Conservation (phyloP, 768 basidiomycete genomes). For the Tylopilus intermedius region DNA sequence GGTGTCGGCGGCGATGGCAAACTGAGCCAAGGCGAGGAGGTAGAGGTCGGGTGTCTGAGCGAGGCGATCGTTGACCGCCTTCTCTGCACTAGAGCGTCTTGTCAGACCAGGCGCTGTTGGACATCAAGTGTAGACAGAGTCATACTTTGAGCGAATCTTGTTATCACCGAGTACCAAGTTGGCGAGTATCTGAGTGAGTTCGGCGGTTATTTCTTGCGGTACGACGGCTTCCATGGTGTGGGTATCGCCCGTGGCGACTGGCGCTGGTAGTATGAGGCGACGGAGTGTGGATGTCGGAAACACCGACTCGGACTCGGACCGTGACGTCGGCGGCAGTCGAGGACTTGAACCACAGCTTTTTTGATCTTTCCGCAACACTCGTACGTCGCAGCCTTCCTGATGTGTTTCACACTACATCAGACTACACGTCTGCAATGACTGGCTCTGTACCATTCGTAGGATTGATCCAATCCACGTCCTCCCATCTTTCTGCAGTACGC, state of each 20-base stretch:
- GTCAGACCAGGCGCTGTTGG: slow-evolving; percentile 5
- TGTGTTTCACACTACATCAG: no score
- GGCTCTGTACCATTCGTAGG: neutral
- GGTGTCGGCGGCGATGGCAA: slow-evolving; percentile 70
- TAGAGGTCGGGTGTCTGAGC: slow-evolving; percentile 76
- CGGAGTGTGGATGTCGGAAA: neutral
- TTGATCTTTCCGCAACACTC: neutral
- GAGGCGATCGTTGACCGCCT: slow-evolving; percentile 75
- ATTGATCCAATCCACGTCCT: neutral
- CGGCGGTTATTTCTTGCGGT: slow-evolving; percentile 63
- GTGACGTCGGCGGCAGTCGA: neutral
- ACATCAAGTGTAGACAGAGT: neutral
- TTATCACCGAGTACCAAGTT: slow-evolving; percentile 84
- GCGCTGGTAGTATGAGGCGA: neutral
- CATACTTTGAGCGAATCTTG: slow-evolving; percentile 67
- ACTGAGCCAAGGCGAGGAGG: slow-evolving; percentile 72
- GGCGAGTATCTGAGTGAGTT: slow-evolving; percentile 79
- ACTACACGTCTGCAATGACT: neutral
- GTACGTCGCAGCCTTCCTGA: neutral
- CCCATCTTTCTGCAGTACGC: neutral
- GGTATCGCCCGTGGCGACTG: neutral
- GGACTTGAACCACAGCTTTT: neutral
- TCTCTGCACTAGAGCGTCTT: slow-evolving; percentile 53
- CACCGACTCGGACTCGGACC: neutral
- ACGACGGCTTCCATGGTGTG: slow-evolving; percentile 32